phyloP scores from a whole-genome alignment of 2,329 filamentous ascomycete genomes.

The Apiospora malaysiana region DNA sequence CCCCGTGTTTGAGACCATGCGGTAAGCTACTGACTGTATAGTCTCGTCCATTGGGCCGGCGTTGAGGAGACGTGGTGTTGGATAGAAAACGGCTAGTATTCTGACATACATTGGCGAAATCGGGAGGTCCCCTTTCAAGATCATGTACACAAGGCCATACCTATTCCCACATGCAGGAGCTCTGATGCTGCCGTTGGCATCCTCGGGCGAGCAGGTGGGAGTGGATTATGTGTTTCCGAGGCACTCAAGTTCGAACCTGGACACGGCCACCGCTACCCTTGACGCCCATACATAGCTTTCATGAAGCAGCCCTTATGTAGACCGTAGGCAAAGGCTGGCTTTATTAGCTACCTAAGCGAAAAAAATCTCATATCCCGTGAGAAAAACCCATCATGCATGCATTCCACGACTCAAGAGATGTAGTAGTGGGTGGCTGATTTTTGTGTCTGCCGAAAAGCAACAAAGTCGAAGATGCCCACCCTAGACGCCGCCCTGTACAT shows the following conservation, averaged over 20 bases:
- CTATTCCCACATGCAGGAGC: not conserved
- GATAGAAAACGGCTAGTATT: not conserved
- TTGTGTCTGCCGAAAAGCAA: slow-evolving; percentile 32
- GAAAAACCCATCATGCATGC: slow-evolving; percentile 36
- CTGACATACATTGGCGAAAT: not conserved
- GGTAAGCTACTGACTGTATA: too few relatives aligned
- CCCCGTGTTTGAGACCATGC: not conserved
- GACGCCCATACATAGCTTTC: not conserved
- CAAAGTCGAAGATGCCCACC: slow-evolving; percentile 40
- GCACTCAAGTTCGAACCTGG: not conserved
- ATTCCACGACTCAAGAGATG: slow-evolving; percentile 37
- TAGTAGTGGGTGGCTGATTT: slow-evolving; percentile 28
- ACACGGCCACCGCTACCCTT: not conserved
- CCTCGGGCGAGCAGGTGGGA: not conserved
- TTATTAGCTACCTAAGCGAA: slow-evolving; percentile 40
- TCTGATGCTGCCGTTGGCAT: not conserved
- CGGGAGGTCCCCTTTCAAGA: not conserved
- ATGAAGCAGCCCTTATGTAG: slow-evolving; percentile 15
- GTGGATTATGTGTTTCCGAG: not conserved
- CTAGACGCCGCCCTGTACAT: slow-evolving; percentile 43
- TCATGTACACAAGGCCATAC: not conserved
- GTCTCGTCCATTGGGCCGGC: not conserved
- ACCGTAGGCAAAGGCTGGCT: slow-evolving; percentile 39
- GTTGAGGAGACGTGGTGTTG: not conserved
- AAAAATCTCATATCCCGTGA: slow-evolving; percentile 37